Evolutionary conservation across 768 basidiomycete genomes (phyloP).

Genomic region (Sarcodon sp.): DNA sequence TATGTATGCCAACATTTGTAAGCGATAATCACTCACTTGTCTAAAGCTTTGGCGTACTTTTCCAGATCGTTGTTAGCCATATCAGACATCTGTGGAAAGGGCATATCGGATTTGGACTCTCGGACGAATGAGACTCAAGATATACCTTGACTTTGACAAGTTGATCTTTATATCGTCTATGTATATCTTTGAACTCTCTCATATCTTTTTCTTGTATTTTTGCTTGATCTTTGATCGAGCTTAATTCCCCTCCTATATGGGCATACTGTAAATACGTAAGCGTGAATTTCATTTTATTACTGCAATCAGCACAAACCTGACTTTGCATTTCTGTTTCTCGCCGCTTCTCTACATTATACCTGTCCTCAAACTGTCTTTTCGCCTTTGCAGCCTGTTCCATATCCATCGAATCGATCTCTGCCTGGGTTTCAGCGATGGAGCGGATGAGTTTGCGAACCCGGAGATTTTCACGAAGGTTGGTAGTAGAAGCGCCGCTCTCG

Average conservation of each 20-base stretch:
- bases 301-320: conserved; percentile 29
- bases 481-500: conserved; percentile 53
- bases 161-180: conserved; percentile 80
- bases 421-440: conserved; percentile 55
- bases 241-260: conserved; percentile 75
- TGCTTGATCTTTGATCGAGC: conserved; percentile 54
- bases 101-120: not conserved
- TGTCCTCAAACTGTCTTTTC: conserved; percentile 71
- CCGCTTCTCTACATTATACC: conserved; percentile 59
- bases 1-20: conserved; percentile 2
- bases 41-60: conserved; percentile 94
- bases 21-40: conserved; percentile 51
- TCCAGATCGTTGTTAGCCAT: conserved; percentile 96
- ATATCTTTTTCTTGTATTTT: conserved; percentile 57
- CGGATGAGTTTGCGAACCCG: conserved; percentile 55
- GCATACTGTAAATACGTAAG: conserved; percentile 38
- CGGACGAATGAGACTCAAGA: not conserved
- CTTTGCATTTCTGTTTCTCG: conserved; percentile 62
- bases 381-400: conserved; percentile 82
- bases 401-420: conserved; percentile 63
- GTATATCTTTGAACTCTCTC: conserved; percentile 77
- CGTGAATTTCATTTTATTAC: not conserved
- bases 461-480: conserved; percentile 75
- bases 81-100: conserved; percentile 67
- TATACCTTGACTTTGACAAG: conserved; percentile 87